Evolutionary conservation across 805 yeast species (phyloP), one percentile per base, ranked within the genome.

Genomic region (Torulaspora microellipsoides): DNA sequence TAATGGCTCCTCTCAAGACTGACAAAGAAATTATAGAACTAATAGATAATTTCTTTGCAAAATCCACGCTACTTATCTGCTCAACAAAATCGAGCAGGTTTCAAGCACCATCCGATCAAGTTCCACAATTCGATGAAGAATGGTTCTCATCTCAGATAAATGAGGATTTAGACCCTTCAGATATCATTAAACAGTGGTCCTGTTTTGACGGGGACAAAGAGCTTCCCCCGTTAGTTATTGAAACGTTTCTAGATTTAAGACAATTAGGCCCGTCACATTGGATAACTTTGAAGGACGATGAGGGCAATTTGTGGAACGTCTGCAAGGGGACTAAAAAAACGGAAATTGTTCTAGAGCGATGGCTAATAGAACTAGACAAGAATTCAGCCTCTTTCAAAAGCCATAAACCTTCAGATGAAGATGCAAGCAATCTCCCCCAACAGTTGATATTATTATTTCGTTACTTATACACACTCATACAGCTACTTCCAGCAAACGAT

Each of bases 311-410:
- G 11, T 80, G 83, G 76, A 68, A 75, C 8, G 81, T 81, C 10
- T 70, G 83, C 8, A 77, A 73, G 46, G 83, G 83, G 11, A 70
- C 75, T 2, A 78, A 76, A 55, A 84, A 84, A 55, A 72, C 78
- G 13, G 98, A 91, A 63, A 77, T 93, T n/a, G 96, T 93, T 2
- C 67, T 93, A 45, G 99, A 93, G 59, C 74, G 99, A 46, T 93
- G 99, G 99, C 71, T 88, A 17, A 67, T 93, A 28, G 96, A 90
- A 61, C 76, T 90, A 47, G 90, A 84, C 55, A 65, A 50, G 31
- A 48, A 49, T 12, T 58, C 65, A 2, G 42, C 53, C 15, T 45
- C 59, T 11, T 58, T 76, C 13, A 68, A 66, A 33, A 20, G 69
- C 59, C 59, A 68, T 57, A 52, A 51, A 7, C 51, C 38, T 13